Evolutionary conservation across 225 moss, liverwort and hornwort genomes (phyloP).

Genomic region (Anthoceros angustus): DNA sequence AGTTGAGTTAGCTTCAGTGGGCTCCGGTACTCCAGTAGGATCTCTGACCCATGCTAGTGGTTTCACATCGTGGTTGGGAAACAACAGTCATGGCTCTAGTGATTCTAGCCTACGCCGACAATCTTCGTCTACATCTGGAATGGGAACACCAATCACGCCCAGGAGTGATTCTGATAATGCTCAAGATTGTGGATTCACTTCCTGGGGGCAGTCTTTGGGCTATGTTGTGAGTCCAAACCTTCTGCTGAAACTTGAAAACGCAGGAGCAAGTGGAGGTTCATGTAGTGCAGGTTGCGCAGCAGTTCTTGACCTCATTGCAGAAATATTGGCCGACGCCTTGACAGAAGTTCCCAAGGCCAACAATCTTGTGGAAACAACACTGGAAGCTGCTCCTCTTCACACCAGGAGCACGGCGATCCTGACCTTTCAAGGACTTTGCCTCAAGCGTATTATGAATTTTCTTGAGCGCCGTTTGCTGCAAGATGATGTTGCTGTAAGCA

Average conservation of each 20-base stretch:
- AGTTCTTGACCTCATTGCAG: slow-evolving; percentile 79
- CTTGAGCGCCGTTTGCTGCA: slow-evolving; percentile 60
- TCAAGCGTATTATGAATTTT: slow-evolving; percentile 76
- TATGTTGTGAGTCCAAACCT: slow-evolving; percentile 55
- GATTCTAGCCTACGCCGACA: slow-evolving; percentile 11
- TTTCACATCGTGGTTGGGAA: background rate
- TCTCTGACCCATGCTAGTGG: background rate
- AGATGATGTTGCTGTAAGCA: slow-evolving; percentile 73
- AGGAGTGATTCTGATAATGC: slow-evolving; percentile 40
- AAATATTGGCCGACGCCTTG: slow-evolving; percentile 74
- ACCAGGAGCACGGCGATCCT: slow-evolving; percentile 64
- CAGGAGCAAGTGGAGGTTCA: slow-evolving; percentile 61
- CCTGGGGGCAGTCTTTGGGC: slow-evolving; percentile 39
- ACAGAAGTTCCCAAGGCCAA: slow-evolving; percentile 66
- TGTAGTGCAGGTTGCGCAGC: slow-evolving; percentile 63
- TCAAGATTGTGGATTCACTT: slow-evolving; percentile 36
- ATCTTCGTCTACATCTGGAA: slow-evolving; percentile 32
- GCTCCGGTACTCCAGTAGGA: background rate
- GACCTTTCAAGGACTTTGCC: slow-evolving; percentile 83
- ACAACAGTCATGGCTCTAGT: background rate
- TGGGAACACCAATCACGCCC: slow-evolving; percentile 32
- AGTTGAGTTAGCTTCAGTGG: background rate
- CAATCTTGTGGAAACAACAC: slow-evolving; percentile 54
- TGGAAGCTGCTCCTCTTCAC: slow-evolving; percentile 83
- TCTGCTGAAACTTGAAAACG: slow-evolving; percentile 50